Percentiles rank a stretch among this genome's conserved stretches.
Conservation (phyloP, 2,329 filamentous ascomycete species). For the Fusarium nisikadoi region DNA sequence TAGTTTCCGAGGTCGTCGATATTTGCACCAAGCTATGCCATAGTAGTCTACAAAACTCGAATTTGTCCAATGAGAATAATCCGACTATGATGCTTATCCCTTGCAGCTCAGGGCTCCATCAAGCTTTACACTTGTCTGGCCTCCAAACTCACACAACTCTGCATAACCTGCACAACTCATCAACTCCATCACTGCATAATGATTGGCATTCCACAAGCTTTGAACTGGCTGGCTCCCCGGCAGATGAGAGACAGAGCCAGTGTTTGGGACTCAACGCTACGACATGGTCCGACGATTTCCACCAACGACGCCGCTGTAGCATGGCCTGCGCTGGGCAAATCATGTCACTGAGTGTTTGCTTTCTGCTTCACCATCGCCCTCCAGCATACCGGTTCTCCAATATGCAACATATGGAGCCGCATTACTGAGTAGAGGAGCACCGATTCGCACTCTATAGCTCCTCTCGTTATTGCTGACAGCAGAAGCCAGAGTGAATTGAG, state of each 20-base stretch:
- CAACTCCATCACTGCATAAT: constrained; percentile 12
- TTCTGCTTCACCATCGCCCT: constrained; percentile 19
- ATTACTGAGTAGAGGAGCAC: background rate
- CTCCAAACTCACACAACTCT: background rate
- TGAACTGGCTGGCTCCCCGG: constrained; percentile 28
- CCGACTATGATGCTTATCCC: background rate
- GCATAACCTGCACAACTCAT: constrained; percentile 31
- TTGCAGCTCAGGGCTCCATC: constrained; percentile 14
- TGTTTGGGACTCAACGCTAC: constrained; percentile 42
- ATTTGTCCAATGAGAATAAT: constrained; percentile 21
- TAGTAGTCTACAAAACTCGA: background rate
- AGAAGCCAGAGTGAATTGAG: background rate
- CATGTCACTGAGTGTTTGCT: constrained; percentile 18
- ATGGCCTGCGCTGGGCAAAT: constrained; percentile 7
- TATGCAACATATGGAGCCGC: background rate
- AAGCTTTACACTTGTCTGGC: constrained; percentile 1
- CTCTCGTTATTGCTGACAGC: background rate
- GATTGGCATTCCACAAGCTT: constrained; percentile 26
- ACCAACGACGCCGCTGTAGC: constrained; percentile 27
- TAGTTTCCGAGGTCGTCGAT: background rate
- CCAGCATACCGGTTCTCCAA: constrained; percentile 18
- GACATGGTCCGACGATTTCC: constrained; percentile 27
- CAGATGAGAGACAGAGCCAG: constrained; percentile 42
- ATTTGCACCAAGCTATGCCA: background rate
- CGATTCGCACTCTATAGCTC: background rate